Percentiles rank a stretch among this genome's conserved stretches.
phyloP scores from a whole-genome alignment of 345 rosid species.

The Rhodomyrtus tomentosa region DNA sequence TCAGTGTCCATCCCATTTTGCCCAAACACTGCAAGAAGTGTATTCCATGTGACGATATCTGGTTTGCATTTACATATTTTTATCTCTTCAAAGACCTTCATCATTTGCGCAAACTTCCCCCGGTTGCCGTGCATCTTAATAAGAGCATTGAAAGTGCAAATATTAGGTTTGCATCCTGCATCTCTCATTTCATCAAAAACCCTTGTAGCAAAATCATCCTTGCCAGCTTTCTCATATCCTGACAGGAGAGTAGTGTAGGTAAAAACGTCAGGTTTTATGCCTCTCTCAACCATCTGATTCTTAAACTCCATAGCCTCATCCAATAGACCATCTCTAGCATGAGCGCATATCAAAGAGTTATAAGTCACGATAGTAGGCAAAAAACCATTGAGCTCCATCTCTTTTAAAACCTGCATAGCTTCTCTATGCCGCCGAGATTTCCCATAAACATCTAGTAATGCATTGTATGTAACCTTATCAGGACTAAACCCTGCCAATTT shows the following conservation, averaged over 20 bases:
- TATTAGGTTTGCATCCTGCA: constrained; percentile 71
- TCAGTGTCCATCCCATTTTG: constrained; percentile 85
- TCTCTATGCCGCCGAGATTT: constrained; percentile 77
- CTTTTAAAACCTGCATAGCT: constrained; percentile 72
- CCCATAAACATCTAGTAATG: constrained; percentile 78
- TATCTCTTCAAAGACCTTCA: constrained; percentile 87
- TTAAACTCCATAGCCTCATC: constrained; percentile 77
- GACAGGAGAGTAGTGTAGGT: constrained; percentile 93
- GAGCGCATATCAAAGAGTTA: constrained; percentile 80
- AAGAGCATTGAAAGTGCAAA: constrained; percentile 86
- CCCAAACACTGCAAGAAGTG: constrained; percentile 84
- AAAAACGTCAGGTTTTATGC: constrained; percentile 77
- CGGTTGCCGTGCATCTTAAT: constrained; percentile 92
- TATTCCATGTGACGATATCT: constrained; percentile 91
- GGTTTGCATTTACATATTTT: constrained; percentile 49
- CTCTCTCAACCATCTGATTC: constrained; percentile 52
- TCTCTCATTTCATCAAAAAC: constrained; percentile 76
- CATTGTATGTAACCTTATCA: constrained; percentile 77
- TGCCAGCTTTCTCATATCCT: constrained; percentile 79
- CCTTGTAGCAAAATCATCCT: constrained; percentile 67
- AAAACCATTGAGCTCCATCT: constrained; percentile 70
- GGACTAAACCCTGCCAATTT: constrained; percentile 60
- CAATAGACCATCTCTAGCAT: constrained; percentile 66
- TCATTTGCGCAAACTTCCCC: constrained; percentile 82
- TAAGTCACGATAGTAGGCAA: constrained; percentile 62